Evolutionary conservation across 257 asterid genomes (phyloP).

Genomic region (Gynochthodes officinalis): DNA sequence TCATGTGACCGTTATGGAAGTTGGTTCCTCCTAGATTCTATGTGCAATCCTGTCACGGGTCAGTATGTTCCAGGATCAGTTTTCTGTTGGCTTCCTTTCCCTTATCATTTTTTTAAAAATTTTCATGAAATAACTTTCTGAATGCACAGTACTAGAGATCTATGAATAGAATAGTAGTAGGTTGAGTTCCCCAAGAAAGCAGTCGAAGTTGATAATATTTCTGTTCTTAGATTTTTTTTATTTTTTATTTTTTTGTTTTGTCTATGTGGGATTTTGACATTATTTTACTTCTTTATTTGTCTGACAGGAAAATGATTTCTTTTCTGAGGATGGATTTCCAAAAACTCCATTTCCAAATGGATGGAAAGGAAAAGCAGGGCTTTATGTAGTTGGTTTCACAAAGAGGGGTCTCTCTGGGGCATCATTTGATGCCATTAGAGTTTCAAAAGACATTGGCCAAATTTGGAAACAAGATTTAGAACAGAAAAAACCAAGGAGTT

Average conservation of each 20-base stretch:
- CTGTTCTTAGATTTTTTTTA: neutral
- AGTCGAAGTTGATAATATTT: slow-evolving; percentile 7
- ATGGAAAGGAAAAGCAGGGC: slow-evolving; percentile 86
- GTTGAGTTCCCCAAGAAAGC: slow-evolving; percentile 38
- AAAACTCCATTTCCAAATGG: slow-evolving; percentile 73
- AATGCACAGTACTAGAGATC: slow-evolving; percentile 19
- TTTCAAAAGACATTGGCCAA: slow-evolving; percentile 69
- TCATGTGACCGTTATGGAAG: slow-evolving; percentile 74
- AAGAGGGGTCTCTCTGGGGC: slow-evolving; percentile 90
- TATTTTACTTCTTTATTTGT: neutral
- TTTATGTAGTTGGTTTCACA: slow-evolving; percentile 87
- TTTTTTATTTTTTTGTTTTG: neutral
- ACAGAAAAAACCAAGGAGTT: slow-evolving; percentile 49
- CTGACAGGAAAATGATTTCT: slow-evolving; percentile 64
- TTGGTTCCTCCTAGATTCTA: slow-evolving; percentile 52
- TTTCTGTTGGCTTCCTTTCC: slow-evolving; percentile 17
- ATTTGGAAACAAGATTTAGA: slow-evolving; percentile 72
- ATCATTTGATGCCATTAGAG: slow-evolving; percentile 62
- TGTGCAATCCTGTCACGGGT: slow-evolving; percentile 41
- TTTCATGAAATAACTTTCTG: slow-evolving; percentile 16
- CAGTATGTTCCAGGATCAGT: slow-evolving; percentile 23
- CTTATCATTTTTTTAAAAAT: neutral
- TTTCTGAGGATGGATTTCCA: slow-evolving; percentile 70
- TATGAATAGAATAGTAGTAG: slow-evolving; percentile 18
- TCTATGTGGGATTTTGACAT: neutral